Evolutionary conservation across 306 rosid genomes (phyloP).

Genomic region (Chamaecrista fasciculata): DNA sequence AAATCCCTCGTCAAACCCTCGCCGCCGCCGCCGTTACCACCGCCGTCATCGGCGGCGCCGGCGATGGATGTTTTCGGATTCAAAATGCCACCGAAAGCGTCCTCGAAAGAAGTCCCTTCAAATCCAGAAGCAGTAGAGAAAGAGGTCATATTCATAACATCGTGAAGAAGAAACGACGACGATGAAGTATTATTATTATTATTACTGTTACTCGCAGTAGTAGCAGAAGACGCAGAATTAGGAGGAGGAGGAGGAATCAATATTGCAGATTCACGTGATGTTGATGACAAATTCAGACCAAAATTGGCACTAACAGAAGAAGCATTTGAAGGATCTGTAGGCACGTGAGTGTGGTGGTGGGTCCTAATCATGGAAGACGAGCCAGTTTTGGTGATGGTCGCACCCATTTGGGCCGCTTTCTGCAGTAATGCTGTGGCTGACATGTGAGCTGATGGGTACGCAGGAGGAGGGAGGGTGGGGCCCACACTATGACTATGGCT

Average conservation of each 20-base stretch:
- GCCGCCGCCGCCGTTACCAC: slow-evolving; percentile 8
- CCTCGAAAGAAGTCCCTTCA: slow-evolving; percentile 63
- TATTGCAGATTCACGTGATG: slow-evolving; percentile 46
- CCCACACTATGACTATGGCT: slow-evolving; percentile 60
- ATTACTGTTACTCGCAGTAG: neutral
- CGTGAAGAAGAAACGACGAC: slow-evolving; percentile 46
- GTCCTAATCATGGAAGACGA: slow-evolving; percentile 46
- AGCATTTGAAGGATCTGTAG: slow-evolving; percentile 26
- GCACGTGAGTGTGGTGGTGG: slow-evolving; percentile 65
- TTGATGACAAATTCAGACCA: slow-evolving; percentile 44
- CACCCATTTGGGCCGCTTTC: slow-evolving; percentile 98
- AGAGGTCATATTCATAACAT: slow-evolving; percentile 51
- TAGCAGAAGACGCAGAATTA: neutral
- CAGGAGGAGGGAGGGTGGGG: slow-evolving; percentile 47
- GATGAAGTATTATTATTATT: neutral
- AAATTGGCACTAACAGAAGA: slow-evolving; percentile 25
- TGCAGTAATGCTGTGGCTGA: slow-evolving; percentile 98
- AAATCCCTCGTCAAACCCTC: slow-evolving; percentile 88
- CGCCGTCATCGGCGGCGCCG: neutral
- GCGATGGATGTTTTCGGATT: slow-evolving; percentile 14
- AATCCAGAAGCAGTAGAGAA: slow-evolving; percentile 42
- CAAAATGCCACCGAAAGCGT: slow-evolving; percentile 52
- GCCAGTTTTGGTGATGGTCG: slow-evolving; percentile 56
- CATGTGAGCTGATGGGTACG: slow-evolving; percentile 74
- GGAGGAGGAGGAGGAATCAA: neutral